A percentile compares a stretch with the other conserved stretches of the same genome.
Conservation (phyloP, 2,329 filamentous ascomycete genomes). For the Cercospora zeae-maydis region DNA sequence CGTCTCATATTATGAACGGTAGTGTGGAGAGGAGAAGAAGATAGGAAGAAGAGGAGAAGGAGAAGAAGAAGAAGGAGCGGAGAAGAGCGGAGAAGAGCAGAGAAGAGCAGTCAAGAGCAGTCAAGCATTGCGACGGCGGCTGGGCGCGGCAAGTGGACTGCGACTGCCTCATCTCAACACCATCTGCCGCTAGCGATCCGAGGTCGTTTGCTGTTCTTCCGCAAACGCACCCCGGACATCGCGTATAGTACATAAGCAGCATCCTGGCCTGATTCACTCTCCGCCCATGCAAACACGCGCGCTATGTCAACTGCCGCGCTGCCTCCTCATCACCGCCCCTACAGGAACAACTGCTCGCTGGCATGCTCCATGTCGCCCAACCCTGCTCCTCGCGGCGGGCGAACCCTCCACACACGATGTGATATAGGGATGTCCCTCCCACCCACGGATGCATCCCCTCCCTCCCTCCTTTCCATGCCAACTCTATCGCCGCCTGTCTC, state of each 20-base stretch:
- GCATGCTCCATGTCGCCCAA: too few relatives aligned
- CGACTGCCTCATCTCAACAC: too few relatives aligned
- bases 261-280: not conserved
- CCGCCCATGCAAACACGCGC: not conserved
- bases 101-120: not conserved
- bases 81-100: not conserved
- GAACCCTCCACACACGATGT: not conserved
- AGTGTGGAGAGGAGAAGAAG: not conserved
- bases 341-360: too few relatives aligned
- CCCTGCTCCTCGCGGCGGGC: not conserved
- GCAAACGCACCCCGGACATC: not conserved
- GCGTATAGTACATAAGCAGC: not conserved
- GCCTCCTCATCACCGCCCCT: not conserved
- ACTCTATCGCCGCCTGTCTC: constrained; percentile 3
- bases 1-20: too few relatives aligned
- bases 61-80: not conserved
- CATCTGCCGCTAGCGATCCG: not conserved
- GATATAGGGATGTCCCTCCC: constrained; percentile 11
- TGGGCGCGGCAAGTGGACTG: not conserved
- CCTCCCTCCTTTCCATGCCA: constrained; percentile 9
- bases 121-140: not conserved
- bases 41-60: not conserved
- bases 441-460: constrained; percentile 1
- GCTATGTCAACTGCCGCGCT: too few relatives aligned
- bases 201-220: not conserved